These are phyloP conservation scores for Rhizophagus sp. DNA, from an alignment of 192 early-diverging fungal species.

Conservation along the genomic window DNA sequence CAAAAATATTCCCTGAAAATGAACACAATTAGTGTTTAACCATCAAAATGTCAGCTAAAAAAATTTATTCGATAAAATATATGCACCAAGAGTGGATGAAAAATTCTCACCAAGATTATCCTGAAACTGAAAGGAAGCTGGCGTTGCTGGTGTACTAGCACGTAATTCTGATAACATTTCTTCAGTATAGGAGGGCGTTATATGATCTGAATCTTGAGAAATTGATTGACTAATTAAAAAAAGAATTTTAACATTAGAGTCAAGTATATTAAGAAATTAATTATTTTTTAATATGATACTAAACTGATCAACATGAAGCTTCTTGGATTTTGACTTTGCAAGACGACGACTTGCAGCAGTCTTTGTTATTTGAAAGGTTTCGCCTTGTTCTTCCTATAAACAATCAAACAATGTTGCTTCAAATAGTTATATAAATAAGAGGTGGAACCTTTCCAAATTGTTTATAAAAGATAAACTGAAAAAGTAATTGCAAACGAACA, in stretches of 20 bases:
- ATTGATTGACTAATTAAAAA: conserved; percentile 9
- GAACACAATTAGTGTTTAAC: neutral
- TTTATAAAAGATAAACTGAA: neutral
- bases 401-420: neutral
- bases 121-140: conserved; percentile 9
- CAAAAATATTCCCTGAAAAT: neutral
- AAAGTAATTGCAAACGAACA: neutral
- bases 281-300: neutral
- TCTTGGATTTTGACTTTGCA: conserved; percentile 8
- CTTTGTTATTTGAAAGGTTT: conserved; percentile 20
- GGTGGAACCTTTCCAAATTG: neutral
- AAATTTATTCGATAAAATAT: neutral
- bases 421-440: neutral
- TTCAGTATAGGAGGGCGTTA: conserved; percentile 19
- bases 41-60: neutral
- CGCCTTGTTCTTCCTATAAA: conserved; percentile 23
- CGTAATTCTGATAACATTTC: conserved; percentile 22
- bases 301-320: conserved; percentile 16
- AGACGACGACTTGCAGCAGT: conserved; percentile 4
- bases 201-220: conserved; percentile 19
- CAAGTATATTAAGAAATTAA: neutral
- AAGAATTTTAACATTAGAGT: neutral
- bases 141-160: conserved; percentile 12
- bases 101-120: conserved; percentile 8
- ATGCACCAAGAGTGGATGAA: neutral